Conservation (phyloP, 1,139 yeast genomes). For the Suhomyces guaymorum region DNA sequence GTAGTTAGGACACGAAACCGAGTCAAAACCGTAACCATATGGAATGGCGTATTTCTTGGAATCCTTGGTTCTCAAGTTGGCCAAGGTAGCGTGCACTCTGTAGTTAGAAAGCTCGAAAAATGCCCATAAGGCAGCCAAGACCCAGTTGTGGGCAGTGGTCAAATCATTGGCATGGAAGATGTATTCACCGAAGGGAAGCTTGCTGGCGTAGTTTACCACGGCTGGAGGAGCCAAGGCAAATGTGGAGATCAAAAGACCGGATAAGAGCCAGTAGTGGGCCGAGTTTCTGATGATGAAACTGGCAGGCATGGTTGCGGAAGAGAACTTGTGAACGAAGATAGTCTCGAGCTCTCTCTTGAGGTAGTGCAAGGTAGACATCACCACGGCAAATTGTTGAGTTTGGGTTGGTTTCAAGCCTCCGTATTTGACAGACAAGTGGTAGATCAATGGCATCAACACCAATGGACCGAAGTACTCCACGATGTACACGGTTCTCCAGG, state of each 20-base stretch:
- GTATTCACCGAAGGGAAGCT: slow-evolving; percentile 4
- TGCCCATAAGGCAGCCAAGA: slow-evolving; percentile 53
- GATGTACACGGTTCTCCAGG: slow-evolving; percentile 85
- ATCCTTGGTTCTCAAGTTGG: slow-evolving; percentile 54
- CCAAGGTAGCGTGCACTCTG: slow-evolving; percentile 62
- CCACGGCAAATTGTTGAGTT: slow-evolving; percentile 56
- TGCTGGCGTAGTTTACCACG: slow-evolving; percentile 7
- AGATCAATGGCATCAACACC: slow-evolving; percentile 72
- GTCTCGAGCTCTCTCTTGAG: slow-evolving; percentile 88
- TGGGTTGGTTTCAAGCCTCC: slow-evolving; percentile 36
- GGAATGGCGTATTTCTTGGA: slow-evolving; percentile 44
- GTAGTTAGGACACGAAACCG: slow-evolving; percentile 77
- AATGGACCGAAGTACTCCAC: slow-evolving; percentile 91
- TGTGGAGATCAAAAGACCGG: slow-evolving; percentile 67
- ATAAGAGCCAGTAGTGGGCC: slow-evolving; percentile 85
- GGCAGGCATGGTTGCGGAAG: slow-evolving; percentile 89
- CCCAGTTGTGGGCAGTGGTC: slow-evolving; percentile 27
- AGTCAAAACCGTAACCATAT: slow-evolving; percentile 46
- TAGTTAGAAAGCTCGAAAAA: slow-evolving; percentile 73
- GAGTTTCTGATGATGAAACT: slow-evolving; percentile 86
- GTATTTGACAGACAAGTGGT: slow-evolving; percentile 35
- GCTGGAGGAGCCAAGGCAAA: slow-evolving; percentile 69
- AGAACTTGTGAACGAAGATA: slow-evolving; percentile 76
- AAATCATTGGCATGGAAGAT: slow-evolving; percentile 28
- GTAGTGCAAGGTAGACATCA: slow-evolving; percentile 70